Evolutionary conservation across 1,139 yeast species (phyloP), one percentile per base, ranked within the genome.

Genomic region (Magnusiomyces paraingens): DNA sequence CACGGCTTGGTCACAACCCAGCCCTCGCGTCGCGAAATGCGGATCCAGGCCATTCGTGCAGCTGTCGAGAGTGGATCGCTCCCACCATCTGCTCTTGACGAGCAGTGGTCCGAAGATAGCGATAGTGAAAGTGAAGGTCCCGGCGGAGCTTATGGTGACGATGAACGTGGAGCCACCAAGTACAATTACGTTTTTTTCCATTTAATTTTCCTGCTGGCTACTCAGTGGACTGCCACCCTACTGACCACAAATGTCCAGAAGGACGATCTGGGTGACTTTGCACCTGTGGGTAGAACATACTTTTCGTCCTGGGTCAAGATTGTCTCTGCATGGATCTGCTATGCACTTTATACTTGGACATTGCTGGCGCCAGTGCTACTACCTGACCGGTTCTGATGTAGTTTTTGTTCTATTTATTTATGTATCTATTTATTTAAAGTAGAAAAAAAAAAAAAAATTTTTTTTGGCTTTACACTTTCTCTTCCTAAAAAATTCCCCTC

Each of bases 261-360:
- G 62, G 95, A 88, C 62, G 86, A 84, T 58, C 79, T 82, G 51
- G 96, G 95, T 6, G 95, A 89, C 60, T 94, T 94, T 66, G 84
- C 90, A 6, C 99, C 99, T 0, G 99, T 94, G 4, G 99, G 99
- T 1, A 77, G 99, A 67, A 93, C 99, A 0, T 91, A 91, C 69
- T 93, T 93, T 67, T 86, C 94, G 57, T 83, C 96, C 14, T 90
- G 97, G 96, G 90, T 91, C 53, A 93, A 93, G 71, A 88, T 93
- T 57, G 76, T 86, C 26, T 84, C 95, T 65, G 86, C 97, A 1
- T 90, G 98, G 96, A 81, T 87, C 36, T 94, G 99, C 67, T 93
- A 83, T 66, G 72, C 76, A 8, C 76, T 94, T 51, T 94, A 91
- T 65, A 83, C 85, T 1, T 93, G 99, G 99, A 87, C 95, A 15